Evolutionary conservation across 352 stramenopile species (phyloP).

Genomic region (Pythium aristosporum): DNA sequence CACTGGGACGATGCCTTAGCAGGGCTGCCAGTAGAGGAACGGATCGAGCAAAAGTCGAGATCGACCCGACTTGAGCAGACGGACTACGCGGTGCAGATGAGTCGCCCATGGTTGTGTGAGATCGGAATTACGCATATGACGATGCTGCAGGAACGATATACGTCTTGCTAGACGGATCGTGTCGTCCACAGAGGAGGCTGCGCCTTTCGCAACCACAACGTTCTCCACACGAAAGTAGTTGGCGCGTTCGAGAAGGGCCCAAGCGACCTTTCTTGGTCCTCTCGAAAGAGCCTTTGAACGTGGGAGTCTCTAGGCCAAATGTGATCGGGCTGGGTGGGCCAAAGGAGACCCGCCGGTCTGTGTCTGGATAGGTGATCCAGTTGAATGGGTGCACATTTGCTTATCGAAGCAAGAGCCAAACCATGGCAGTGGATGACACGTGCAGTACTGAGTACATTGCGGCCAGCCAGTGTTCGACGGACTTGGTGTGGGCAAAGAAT

Average conservation of each 20-base stretch:
- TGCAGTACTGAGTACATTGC: no score
- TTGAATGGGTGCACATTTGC: no score
- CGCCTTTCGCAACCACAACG: not conserved
- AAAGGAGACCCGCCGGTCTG: no score
- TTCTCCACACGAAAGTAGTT: slow-evolving; percentile 4
- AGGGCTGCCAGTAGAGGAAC: slow-evolving; percentile 5
- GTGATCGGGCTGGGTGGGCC: not conserved
- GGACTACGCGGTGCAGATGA: not conserved
- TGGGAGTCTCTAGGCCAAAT: not conserved
- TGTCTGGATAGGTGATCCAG: no score
- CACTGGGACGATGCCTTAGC: not conserved
- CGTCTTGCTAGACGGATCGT: not conserved
- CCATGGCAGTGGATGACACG: no score
- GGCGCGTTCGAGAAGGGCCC: not conserved
- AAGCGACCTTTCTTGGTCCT: not conserved
- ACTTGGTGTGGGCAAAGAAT: no score
- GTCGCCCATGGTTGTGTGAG: slow-evolving; percentile 2
- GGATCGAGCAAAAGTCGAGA: slow-evolving; percentile 3
- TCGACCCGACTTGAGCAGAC: not conserved
- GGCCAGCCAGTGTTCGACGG: no score
- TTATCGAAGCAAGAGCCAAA: no score
- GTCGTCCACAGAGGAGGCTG: not conserved
- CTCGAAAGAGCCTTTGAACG: not conserved
- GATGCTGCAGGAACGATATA: not conserved
- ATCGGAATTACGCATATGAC: not conserved